These are phyloP conservation scores for Amauroascus niger DNA, from an alignment of 2,329 filamentous ascomycete genomes.

Conservation along the genomic window DNA sequence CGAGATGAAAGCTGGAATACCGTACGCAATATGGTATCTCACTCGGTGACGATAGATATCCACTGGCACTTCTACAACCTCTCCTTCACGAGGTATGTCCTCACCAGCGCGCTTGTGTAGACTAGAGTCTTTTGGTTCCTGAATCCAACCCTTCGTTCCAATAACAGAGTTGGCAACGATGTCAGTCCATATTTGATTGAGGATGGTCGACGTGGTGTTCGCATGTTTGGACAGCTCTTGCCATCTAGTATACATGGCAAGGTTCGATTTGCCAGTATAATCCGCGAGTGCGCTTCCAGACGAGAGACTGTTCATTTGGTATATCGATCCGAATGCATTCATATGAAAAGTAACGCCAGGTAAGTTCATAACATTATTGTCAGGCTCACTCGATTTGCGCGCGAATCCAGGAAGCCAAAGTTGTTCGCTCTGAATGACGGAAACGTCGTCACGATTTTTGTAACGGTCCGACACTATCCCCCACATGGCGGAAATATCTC, in stretches of 20 bases:
- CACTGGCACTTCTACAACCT: slow-evolving; percentile 26
- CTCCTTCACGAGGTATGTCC: slow-evolving; percentile 33
- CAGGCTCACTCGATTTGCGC: neutral
- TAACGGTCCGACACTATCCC: slow-evolving; percentile 31
- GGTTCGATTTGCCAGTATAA: slow-evolving; percentile 31
- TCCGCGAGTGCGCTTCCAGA: slow-evolving; percentile 17
- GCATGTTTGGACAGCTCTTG: slow-evolving; percentile 28
- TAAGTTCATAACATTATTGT: slow-evolving; percentile 23
- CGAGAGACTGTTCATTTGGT: slow-evolving; percentile 7
- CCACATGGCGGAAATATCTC: slow-evolving; percentile 31
- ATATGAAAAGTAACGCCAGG: slow-evolving; percentile 29
- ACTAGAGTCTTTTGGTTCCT: neutral
- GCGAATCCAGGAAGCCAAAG: slow-evolving; percentile 28
- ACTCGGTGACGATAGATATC: slow-evolving; percentile 11
- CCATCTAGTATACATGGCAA: slow-evolving; percentile 38
- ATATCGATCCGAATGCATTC: slow-evolving; percentile 20
- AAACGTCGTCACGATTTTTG: slow-evolving; percentile 26
- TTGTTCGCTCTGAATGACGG: slow-evolving; percentile 24
- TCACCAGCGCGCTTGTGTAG: slow-evolving; percentile 24
- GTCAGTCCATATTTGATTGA: slow-evolving; percentile 42
- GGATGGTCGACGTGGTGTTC: slow-evolving; percentile 26
- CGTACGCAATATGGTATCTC: slow-evolving; percentile 17
- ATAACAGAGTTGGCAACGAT: slow-evolving; percentile 36
- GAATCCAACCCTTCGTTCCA: slow-evolving; percentile 26
- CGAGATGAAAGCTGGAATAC: slow-evolving; percentile 38